phyloP scores from a whole-genome alignment of 139 green algal species.

The Eudorina sp. region DNA sequence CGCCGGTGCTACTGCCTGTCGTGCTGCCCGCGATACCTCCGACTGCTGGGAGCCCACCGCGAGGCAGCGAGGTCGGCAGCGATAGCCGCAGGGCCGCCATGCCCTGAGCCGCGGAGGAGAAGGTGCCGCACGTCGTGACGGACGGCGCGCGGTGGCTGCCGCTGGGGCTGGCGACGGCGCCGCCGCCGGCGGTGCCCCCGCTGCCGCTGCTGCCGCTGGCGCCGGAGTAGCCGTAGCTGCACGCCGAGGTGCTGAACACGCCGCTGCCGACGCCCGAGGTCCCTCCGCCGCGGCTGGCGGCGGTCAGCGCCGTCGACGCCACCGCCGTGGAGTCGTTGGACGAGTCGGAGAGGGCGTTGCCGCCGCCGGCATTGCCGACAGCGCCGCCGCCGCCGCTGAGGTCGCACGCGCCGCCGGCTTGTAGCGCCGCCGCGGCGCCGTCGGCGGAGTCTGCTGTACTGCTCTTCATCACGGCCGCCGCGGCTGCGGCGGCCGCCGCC shows the following conservation, averaged over 20 bases:
- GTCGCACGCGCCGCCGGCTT: background rate
- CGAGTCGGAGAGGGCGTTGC: background rate
- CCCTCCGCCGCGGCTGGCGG: background rate
- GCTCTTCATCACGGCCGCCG: background rate
- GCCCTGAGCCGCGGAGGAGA: background rate
- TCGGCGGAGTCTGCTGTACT: background rate
- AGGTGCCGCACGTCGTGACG: background rate
- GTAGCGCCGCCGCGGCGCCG: background rate
- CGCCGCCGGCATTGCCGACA: background rate
- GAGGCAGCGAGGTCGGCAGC: background rate
- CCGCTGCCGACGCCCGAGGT: too few species aligned
- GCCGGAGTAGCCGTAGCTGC: background rate
- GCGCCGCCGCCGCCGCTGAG: background rate
- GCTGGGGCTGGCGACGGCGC: background rate
- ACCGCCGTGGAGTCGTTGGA: background rate
- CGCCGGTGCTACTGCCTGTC: background rate
- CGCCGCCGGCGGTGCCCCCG: background rate
- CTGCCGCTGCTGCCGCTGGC: background rate
- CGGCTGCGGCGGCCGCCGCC: background rate
- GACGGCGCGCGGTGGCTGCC: background rate
- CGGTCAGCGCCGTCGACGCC: background rate
- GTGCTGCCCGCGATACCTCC: too few species aligned
- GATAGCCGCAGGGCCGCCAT: conserved; percentile 2
- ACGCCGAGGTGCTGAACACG: background rate
- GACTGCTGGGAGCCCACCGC: background rate